Evolutionary conservation across 192 early-diverging fungal species (phyloP), one percentile per base, ranked within the genome.

Genomic region (Entomortierella parvispora): DNA sequence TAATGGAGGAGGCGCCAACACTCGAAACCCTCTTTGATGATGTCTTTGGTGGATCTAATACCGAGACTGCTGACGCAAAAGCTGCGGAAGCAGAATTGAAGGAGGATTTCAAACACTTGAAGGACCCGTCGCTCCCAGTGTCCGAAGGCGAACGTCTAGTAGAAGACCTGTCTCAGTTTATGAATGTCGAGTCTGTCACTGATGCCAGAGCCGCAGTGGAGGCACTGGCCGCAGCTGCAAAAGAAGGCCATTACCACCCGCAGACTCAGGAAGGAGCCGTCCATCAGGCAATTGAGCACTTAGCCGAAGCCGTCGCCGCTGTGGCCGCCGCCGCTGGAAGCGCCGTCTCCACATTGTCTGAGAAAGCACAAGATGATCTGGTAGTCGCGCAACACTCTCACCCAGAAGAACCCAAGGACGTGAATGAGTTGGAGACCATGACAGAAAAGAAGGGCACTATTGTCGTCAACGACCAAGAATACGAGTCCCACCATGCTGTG

Each of bases 381-480:
- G n/a, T n/a, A n/a, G n/a, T n/a, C n/a, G n/a, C n/a, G n/a, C n/a
- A n/a, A n/a, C n/a, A n/a, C n/a, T n/a, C n/a, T n/a, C n/a, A n/a
- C n/a, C n/a, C n/a, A n/a, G n/a, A n/a, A n/a, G n/a, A n/a, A n/a
- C n/a, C n/a, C n/a, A n/a, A 47, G 18, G n/a, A 47, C 29, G 28
- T 14, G 28, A 5, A 22, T n/a, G n/a, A n/a, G n/a, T n/a, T n/a
- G n/a, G n/a, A n/a, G n/a, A n/a, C n/a, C n/a, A 31, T 22, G n/a
- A 23, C 44, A 26, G 20, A 49, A 17, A 48, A 61, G 10, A 20
- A 44, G 3, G 22, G 17, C 0, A 2, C 31, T n/a, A 49, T 34
- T 2, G 14, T 62, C 33, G 43, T 65, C 63, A 65, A 65, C 52
- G 52, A 52, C 29, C 40, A 55, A 17, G 52, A 53, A 31, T 53